phyloP scores from a whole-genome alignment of 2,329 filamentous ascomycete species.

The Beauveria sp. region DNA sequence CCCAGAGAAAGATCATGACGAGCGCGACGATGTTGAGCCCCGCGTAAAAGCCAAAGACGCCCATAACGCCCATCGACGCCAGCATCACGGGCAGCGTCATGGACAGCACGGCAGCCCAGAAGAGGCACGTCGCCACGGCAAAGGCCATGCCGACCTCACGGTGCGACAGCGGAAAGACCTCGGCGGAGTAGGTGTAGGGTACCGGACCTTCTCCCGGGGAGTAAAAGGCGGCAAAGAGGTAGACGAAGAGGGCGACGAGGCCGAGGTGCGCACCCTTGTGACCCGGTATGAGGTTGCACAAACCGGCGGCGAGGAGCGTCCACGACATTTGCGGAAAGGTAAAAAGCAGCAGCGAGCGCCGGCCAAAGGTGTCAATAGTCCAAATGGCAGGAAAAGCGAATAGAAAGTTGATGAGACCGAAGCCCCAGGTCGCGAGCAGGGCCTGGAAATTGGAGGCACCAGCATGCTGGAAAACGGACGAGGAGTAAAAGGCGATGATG shows the following conservation, averaged over 20 bases:
- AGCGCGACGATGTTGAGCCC: constrained; percentile 48
- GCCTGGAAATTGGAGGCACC: constrained; percentile 49
- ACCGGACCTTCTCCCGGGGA: constrained; percentile 55
- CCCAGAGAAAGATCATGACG: constrained; percentile 47
- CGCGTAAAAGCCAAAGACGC: constrained; percentile 48
- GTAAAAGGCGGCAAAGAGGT: constrained; percentile 45
- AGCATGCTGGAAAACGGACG: constrained; percentile 51
- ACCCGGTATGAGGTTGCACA: constrained; percentile 45
- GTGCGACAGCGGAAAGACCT: constrained; percentile 64
- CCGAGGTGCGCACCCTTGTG: constrained; percentile 24
- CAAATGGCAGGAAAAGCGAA: constrained; percentile 52
- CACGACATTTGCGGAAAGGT: constrained; percentile 37
- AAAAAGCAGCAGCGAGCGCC: constrained; percentile 40
- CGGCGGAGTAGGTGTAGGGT: constrained; percentile 60
- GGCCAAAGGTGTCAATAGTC: constrained; percentile 51
- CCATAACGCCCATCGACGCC: constrained; percentile 32
- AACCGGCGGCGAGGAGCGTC: constrained; percentile 32
- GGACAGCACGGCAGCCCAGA: constrained; percentile 52
- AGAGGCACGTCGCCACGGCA: constrained; percentile 58
- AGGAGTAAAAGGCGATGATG: constrained; percentile 70
- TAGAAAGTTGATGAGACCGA: constrained; percentile 50
- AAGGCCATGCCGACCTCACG: constrained; percentile 66
- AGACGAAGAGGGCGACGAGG: constrained; percentile 50
- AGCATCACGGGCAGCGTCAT: constrained; percentile 57
- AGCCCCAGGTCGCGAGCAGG: constrained; percentile 50